Evolutionary conservation across 106 monocot genomes (phyloP).

Genomic region (Dioscorea zingiberensis): DNA sequence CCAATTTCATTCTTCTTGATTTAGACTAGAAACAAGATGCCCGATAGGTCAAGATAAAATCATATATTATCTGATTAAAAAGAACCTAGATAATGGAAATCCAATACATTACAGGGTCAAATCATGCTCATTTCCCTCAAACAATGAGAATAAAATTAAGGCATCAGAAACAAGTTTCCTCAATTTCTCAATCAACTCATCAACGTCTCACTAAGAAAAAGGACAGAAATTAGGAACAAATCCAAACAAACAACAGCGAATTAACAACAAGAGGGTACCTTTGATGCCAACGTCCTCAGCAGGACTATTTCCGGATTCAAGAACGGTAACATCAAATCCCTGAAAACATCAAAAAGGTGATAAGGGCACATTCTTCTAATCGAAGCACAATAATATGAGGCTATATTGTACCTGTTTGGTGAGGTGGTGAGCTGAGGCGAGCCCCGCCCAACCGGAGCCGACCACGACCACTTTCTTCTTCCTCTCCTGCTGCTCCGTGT

Average conservation of each 20-base stretch:
- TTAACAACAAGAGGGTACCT: constrained; percentile 15
- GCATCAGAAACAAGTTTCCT: no score
- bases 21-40: no score
- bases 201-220: no score
- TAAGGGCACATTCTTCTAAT: not conserved
- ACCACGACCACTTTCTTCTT: constrained; percentile 67
- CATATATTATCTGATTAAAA: no score
- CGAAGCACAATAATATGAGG: not conserved
- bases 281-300: constrained; percentile 43
- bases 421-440: constrained; percentile 72
- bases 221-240: not conserved
- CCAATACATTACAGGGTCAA: no score
- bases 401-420: constrained; percentile 33
- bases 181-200: no score
- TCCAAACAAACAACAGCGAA: not conserved
- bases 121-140: no score
- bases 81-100: no score
- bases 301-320: constrained; percentile 35
- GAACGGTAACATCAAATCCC: constrained; percentile 66
- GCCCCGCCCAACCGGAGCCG: constrained; percentile 73
- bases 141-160: no score
- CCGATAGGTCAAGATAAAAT: no score
- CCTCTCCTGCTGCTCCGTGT: not conserved
- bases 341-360: constrained; percentile 4
- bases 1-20: no score